Percentiles rank a stretch among this genome's conserved stretches.
phyloP scores from a whole-genome alignment of 2,329 filamentous ascomycete species.

The Colletotrichum chrysophilum region DNA sequence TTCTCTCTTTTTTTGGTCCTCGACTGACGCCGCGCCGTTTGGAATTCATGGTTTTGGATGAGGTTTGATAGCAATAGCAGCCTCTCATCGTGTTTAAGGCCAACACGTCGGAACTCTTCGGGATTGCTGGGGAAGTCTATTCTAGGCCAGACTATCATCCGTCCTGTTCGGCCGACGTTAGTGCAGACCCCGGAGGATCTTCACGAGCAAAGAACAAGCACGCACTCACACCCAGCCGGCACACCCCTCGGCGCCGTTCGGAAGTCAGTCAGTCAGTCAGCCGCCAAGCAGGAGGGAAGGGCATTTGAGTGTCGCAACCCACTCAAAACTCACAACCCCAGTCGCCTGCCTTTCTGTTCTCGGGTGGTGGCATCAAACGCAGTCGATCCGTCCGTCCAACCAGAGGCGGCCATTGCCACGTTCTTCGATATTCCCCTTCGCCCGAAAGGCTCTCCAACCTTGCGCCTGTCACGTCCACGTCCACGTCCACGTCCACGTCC shows the following conservation, averaged over 20 bases:
- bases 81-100: not conserved
- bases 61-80: not conserved
- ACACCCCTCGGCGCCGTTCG: not conserved
- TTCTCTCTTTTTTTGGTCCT: not conserved
- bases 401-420: constrained; percentile 16
- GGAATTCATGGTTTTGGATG: not conserved
- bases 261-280: constrained; percentile 1
- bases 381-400: constrained; percentile 23
- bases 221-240: not conserved
- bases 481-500: not conserved
- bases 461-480: not conserved
- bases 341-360: not conserved
- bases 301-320: not conserved
- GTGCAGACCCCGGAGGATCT: not conserved
- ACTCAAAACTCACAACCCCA: not conserved
- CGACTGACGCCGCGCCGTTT: not conserved
- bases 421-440: constrained; percentile 23
- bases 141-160: not conserved
- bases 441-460: constrained; percentile 23
- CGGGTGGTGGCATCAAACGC: constrained; percentile 24
- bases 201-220: constrained; percentile 4
- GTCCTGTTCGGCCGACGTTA: not conserved
- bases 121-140: not conserved
- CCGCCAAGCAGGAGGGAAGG: constrained; percentile 2
- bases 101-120: not conserved